These are phyloP conservation scores for Tylopilus plumbeoviolaceoides DNA, from an alignment of 768 basidiomycete genomes.

Conservation along the genomic window DNA sequence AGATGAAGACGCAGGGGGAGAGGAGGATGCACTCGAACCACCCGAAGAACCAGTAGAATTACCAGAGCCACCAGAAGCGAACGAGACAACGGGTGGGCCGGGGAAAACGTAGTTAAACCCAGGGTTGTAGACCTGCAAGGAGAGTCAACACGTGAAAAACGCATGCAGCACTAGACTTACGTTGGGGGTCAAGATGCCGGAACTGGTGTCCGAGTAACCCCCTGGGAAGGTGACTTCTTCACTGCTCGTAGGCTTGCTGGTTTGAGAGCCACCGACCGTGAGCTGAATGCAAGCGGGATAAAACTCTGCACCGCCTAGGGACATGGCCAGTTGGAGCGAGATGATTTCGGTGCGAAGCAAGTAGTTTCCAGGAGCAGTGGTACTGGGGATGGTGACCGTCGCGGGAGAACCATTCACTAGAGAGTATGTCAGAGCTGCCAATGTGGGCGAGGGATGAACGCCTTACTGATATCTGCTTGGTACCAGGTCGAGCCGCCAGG, in stretches of 20 bases:
- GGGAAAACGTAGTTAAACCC: conserved; percentile 44
- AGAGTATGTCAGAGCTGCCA: not conserved
- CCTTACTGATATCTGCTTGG: conserved; percentile 46
- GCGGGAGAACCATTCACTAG: conserved; percentile 37
- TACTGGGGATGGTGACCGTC: conserved; percentile 40
- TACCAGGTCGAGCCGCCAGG: conserved; percentile 39
- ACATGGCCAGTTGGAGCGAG: conserved; percentile 59
- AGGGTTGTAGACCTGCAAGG: conserved; percentile 26
- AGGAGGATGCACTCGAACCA: conserved; percentile 1
- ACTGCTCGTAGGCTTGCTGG: conserved; percentile 16
- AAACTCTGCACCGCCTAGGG: conserved; percentile 48
- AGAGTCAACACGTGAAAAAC: not conserved
- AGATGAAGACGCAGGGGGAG: not conserved
- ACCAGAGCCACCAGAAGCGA: conserved; percentile 26
- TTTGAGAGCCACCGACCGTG: conserved; percentile 25
- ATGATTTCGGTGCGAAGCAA: conserved; percentile 75
- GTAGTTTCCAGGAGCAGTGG: conserved; percentile 64
- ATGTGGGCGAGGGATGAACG: not conserved
- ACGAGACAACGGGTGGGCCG: conserved; percentile 44
- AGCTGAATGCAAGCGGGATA: conserved; percentile 28
- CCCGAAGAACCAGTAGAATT: conserved; percentile 1
- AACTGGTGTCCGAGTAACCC: conserved; percentile 61
- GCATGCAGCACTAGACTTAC: conserved; percentile 22
- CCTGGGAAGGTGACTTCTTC: conserved; percentile 62
- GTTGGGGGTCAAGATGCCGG: conserved; percentile 57